These are phyloP conservation scores for Vitis riparia DNA, from an alignment of 164 flowering plant genomes.

Conservation along the genomic window DNA sequence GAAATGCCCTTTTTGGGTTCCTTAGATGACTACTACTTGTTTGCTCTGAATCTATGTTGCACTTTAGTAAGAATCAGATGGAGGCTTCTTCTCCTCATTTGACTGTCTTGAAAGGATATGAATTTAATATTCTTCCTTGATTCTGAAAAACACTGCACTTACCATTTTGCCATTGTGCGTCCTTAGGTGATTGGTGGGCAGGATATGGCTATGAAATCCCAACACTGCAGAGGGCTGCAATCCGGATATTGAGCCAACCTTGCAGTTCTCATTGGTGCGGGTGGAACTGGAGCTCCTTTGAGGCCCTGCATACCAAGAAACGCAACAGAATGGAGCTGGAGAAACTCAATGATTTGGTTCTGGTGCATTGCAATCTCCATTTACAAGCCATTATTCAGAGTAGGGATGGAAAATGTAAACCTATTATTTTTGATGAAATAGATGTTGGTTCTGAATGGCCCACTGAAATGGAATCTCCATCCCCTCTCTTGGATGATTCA, in stretches of 20 bases:
- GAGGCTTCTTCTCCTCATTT: background rate
- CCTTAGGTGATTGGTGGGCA: slow-evolving; percentile 84
- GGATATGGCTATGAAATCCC: slow-evolving; percentile 74
- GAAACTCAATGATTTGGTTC: slow-evolving; percentile 62
- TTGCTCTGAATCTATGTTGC: background rate
- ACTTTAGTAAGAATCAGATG: background rate
- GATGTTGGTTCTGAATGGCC: slow-evolving; percentile 75
- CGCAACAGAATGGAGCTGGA: slow-evolving; percentile 51
- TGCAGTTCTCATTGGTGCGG: slow-evolving; percentile 75
- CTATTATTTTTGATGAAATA: slow-evolving; percentile 55
- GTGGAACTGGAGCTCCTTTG: slow-evolving; percentile 74
- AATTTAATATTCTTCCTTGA: background rate
- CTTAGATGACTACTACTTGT: no score
- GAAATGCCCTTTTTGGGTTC: no score
- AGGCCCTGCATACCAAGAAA: slow-evolving; percentile 47
- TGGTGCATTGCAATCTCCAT: slow-evolving; percentile 72
- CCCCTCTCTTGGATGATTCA: slow-evolving; percentile 57
- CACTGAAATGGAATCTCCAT: slow-evolving; percentile 49
- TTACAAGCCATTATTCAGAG: slow-evolving; percentile 46
- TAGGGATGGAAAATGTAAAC: slow-evolving; percentile 50
- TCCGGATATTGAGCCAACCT: slow-evolving; percentile 67
- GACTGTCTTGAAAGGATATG: background rate
- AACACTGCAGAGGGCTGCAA: slow-evolving; percentile 56
- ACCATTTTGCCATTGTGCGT: slow-evolving; percentile 2
- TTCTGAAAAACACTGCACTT: background rate